phyloP scores from a whole-genome alignment of 2,329 filamentous ascomycete genomes.

The Arachnomyces sp. region DNA sequence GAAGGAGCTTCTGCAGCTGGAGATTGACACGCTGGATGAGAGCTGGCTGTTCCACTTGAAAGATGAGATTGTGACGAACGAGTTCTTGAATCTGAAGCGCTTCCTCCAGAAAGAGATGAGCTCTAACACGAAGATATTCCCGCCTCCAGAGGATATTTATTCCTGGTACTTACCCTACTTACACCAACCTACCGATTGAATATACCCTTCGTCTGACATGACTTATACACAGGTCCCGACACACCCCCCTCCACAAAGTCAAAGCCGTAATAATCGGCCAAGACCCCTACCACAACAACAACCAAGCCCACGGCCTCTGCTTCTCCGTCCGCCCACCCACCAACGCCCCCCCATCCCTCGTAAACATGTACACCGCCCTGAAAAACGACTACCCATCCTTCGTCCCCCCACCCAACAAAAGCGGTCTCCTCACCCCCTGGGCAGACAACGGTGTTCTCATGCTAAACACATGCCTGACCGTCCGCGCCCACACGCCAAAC shows the following conservation, averaged over 20 bases:
- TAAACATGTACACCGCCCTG: constrained; percentile 87
- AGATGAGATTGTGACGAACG: constrained; percentile 67
- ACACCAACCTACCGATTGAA: neutral
- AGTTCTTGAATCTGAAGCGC: constrained; percentile 79
- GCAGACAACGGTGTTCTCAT: constrained; percentile 86
- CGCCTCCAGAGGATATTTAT: constrained; percentile 81
- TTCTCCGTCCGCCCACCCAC: constrained; percentile 92
- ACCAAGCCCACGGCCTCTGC: constrained; percentile 91
- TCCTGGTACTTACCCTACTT: constrained; percentile 58
- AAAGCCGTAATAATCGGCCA: constrained; percentile 92
- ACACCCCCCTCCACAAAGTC: constrained; percentile 79
- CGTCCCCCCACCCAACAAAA: constrained; percentile 62
- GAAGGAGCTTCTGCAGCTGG: constrained; percentile 69
- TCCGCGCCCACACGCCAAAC: constrained; percentile 80
- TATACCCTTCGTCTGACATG: neutral
- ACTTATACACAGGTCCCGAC: constrained; percentile 66
- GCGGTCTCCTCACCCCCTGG: constrained; percentile 84
- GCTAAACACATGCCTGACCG: constrained; percentile 90
- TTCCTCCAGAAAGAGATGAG: constrained; percentile 74
- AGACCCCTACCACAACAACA: constrained; percentile 92
- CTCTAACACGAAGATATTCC: constrained; percentile 71
- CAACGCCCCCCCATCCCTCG: constrained; percentile 75
- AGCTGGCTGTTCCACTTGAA: constrained; percentile 87
- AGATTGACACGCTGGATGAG: constrained; percentile 85
- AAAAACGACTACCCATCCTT: constrained; percentile 83